Evolutionary conservation across 2,329 filamentous ascomycete genomes (phyloP).

Genomic region (Huntiella decipiens): DNA sequence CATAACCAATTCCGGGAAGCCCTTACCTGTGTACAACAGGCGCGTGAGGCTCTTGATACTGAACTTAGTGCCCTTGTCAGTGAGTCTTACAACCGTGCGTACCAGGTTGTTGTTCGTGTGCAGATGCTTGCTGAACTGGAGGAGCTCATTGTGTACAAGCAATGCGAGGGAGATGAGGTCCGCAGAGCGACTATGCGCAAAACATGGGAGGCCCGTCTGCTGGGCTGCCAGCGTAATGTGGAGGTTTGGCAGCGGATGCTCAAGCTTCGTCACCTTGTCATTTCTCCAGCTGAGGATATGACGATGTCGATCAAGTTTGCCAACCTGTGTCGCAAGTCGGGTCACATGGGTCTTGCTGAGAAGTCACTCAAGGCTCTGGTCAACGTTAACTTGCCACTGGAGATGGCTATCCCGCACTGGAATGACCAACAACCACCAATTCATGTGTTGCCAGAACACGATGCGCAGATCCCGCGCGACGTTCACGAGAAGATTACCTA

Average conservation of each 20-base stretch:
- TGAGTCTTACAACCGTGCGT: conserved; percentile 94
- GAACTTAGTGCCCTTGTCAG: conserved; percentile 92
- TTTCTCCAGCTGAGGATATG: conserved; percentile 80
- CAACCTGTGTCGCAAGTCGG: conserved; percentile 92
- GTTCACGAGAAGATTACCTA: conserved; percentile 70
- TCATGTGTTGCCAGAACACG: conserved; percentile 12
- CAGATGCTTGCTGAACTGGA: conserved; percentile 98
- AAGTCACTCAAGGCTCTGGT: conserved; percentile 88
- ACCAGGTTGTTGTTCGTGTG: conserved; percentile 91
- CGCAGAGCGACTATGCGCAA: conserved; percentile 80
- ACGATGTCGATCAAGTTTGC: conserved; percentile 99
- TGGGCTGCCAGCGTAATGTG: conserved; percentile 89
- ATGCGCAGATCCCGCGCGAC: conserved; percentile 19
- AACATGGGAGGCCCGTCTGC: conserved; percentile 89
- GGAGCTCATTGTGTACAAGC: conserved; percentile 95
- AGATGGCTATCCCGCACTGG: conserved; percentile 43
- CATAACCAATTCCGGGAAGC: conserved; percentile 91
- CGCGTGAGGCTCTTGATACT: conserved; percentile 81
- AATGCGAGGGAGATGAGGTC: conserved; percentile 59
- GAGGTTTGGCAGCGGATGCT: conserved; percentile 99
- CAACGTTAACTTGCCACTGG: conserved; percentile 44
- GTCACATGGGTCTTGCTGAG: conserved; percentile 83
- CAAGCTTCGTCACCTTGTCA: conserved; percentile 79
- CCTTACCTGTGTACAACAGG: conserved; percentile 72
- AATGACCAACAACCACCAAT: conserved; percentile 18